Evolutionary conservation across 2,329 filamentous ascomycete genomes (phyloP).

Genomic region (Claviceps africana): DNA sequence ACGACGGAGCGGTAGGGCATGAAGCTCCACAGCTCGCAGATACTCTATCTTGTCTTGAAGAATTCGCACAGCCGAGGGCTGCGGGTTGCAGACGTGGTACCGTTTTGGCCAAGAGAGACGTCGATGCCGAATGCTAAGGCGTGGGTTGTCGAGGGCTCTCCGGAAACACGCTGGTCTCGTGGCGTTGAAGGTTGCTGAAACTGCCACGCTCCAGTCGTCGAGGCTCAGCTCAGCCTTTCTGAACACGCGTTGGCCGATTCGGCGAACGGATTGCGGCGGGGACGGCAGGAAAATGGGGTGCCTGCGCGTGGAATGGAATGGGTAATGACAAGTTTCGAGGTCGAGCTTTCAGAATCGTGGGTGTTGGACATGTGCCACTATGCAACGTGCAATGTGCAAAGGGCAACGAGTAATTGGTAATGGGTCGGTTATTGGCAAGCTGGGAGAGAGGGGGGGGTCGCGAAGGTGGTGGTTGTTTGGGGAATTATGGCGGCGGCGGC

Average conservation of each 20-base stretch:
- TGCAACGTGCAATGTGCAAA: background rate
- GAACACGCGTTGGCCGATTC: constrained; percentile 2
- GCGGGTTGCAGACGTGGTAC: constrained; percentile 1
- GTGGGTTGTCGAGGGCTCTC: background rate
- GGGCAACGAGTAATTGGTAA: background rate
- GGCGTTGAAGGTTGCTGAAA: background rate
- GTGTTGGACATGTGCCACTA: background rate
- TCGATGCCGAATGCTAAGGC: background rate
- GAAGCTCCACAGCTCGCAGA: constrained; percentile 3
- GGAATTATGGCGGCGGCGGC: background rate
- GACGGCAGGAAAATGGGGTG: constrained; percentile 2
- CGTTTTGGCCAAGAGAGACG: background rate
- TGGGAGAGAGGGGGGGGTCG: background rate
- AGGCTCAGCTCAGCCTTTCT: constrained; percentile 4
- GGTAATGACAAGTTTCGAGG: background rate
- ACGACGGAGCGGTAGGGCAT: constrained; percentile 3
- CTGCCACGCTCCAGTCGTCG: background rate
- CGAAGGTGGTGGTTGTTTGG: background rate
- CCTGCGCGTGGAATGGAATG: constrained; percentile 1
- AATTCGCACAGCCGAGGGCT: constrained; percentile 3
- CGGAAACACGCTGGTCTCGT: background rate
- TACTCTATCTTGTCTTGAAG: background rate
- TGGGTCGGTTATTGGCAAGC: background rate
- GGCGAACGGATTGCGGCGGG: constrained; percentile 1
- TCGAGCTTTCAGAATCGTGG: background rate